These are phyloP conservation scores for Hypholoma sublateritium DNA, from an alignment of 768 basidiomycete species.

Conservation along the genomic window DNA sequence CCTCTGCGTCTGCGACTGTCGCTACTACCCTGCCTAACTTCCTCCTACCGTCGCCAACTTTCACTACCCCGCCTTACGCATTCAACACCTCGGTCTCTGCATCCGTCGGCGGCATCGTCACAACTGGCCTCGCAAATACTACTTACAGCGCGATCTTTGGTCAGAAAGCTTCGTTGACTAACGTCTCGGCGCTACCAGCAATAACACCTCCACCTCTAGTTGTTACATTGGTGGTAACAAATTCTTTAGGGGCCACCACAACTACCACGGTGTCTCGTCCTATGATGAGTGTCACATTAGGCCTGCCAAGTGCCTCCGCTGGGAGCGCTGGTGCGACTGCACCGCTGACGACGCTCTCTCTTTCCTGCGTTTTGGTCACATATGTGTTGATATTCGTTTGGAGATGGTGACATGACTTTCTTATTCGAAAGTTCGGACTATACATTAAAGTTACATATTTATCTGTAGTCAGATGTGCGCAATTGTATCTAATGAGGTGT, in stretches of 20 bases:
- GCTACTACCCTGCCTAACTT: slow-evolving; percentile 73
- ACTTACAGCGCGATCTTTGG: slow-evolving; percentile 66
- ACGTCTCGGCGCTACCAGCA: slow-evolving; percentile 55
- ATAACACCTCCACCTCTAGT: slow-evolving; percentile 51
- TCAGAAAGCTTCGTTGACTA: slow-evolving; percentile 30
- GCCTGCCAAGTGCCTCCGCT: slow-evolving; percentile 63
- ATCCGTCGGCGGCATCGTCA: slow-evolving; percentile 51
- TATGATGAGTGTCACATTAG: slow-evolving; percentile 52
- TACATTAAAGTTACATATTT: slow-evolving; percentile 3
- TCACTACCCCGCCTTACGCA: slow-evolving; percentile 60
- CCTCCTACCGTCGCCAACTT: slow-evolving; percentile 61
- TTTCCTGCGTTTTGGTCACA: neutral
- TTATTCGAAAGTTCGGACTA: neutral
- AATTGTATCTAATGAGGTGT: neutral
- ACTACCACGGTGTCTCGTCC: slow-evolving; percentile 54
- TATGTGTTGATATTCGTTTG: slow-evolving; percentile 2
- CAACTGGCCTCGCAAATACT: slow-evolving; percentile 65
- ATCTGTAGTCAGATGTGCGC: neutral
- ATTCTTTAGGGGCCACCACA: slow-evolving; percentile 48
- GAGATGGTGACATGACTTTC: slow-evolving; percentile 1
- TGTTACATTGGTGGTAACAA: slow-evolving; percentile 57
- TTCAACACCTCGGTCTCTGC: slow-evolving; percentile 69
- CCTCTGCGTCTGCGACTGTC: slow-evolving; percentile 63
- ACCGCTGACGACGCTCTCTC: neutral
- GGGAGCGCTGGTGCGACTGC: neutral